These are phyloP conservation scores for Wickerhamiella musiphila DNA, from an alignment of 805 yeast genomes.

Conservation along the genomic window DNA sequence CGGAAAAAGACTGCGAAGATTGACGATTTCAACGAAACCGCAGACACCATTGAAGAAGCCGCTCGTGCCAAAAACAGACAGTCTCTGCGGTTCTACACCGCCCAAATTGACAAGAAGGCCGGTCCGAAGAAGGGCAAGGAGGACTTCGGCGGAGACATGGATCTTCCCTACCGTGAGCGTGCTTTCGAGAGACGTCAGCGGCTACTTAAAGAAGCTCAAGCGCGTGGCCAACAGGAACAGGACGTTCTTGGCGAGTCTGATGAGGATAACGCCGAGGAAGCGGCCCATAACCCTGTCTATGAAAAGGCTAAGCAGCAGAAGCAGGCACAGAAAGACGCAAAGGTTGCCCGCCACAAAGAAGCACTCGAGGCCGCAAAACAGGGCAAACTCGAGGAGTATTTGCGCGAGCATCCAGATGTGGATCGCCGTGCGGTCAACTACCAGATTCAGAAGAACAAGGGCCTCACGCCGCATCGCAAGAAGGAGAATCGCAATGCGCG, in stretches of 20 bases:
- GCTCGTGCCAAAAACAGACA: conserved; percentile 52
- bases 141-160: conserved; percentile 69
- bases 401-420: conserved; percentile 47
- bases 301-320: conserved; percentile 44
- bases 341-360: conserved; percentile 41
- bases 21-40: conserved; percentile 50
- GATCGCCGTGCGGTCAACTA: conserved; percentile 92
- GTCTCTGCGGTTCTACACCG: conserved; percentile 85
- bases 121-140: conserved; percentile 5
- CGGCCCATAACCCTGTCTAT: conserved; percentile 23
- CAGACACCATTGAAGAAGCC: conserved; percentile 57
- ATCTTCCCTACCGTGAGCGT: conserved; percentile 82
- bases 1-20: conserved; percentile 10
- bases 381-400: conserved; percentile 61
- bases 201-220: conserved; percentile 70
- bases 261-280: conserved; percentile 13
- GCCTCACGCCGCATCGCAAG: conserved; percentile 81
- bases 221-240: conserved; percentile 52
- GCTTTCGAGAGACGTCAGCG: conserved; percentile 80
- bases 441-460: conserved; percentile 91
- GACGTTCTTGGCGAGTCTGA: conserved; percentile 29
- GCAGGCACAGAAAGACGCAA: conserved; percentile 30
- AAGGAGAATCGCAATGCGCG: conserved; percentile 91
- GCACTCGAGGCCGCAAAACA: conserved; percentile 71
- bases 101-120: conserved; percentile 74